A percentile compares a stretch with the other conserved stretches of the same genome.
phyloP scores from a whole-genome alignment of 371 early-diverging fungal genomes.

The Fennellomyces sp. region DNA sequence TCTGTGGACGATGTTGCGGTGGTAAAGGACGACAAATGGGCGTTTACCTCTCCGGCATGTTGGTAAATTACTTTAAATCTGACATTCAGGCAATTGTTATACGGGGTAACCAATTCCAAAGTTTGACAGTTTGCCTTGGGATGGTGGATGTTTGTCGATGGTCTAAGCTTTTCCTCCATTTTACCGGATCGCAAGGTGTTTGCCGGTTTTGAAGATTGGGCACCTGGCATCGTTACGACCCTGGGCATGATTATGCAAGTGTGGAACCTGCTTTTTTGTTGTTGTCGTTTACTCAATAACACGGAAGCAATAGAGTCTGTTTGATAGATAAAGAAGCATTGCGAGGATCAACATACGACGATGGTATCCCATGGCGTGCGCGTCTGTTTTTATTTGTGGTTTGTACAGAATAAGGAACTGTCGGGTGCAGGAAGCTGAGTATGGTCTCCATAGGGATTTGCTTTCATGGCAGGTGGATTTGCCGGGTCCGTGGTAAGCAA shows the following conservation, averaged over 20 bases:
- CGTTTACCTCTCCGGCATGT: conserved; percentile 53
- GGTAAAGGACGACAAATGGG: conserved; percentile 45
- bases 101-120: background rate
- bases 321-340: conserved; percentile 58
- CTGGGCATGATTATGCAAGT: conserved; percentile 74
- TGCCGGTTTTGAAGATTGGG: conserved; percentile 79
- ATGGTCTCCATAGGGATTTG: conserved; percentile 51
- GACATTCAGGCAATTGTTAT: background rate
- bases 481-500: conserved; percentile 75
- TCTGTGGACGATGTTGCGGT: conserved; percentile 30
- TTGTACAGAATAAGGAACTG: background rate
- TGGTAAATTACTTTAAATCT: conserved; percentile 29
- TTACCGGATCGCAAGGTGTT: conserved; percentile 33
- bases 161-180: conserved; percentile 37
- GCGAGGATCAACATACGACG: conserved; percentile 39
- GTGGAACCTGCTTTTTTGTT: background rate
- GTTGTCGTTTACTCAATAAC: background rate
- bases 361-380: conserved; percentile 58
- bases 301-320: conserved; percentile 27
- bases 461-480: conserved; percentile 74
- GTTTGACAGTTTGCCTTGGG: conserved; percentile 71
- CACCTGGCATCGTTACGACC: conserved; percentile 73
- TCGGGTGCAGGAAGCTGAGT: background rate
- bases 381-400: conserved; percentile 68
- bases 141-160: conserved; percentile 86